Base-by-base conservation (phyloP, 306 rosid species). In the Vigna reflexopilosa region DNA sequence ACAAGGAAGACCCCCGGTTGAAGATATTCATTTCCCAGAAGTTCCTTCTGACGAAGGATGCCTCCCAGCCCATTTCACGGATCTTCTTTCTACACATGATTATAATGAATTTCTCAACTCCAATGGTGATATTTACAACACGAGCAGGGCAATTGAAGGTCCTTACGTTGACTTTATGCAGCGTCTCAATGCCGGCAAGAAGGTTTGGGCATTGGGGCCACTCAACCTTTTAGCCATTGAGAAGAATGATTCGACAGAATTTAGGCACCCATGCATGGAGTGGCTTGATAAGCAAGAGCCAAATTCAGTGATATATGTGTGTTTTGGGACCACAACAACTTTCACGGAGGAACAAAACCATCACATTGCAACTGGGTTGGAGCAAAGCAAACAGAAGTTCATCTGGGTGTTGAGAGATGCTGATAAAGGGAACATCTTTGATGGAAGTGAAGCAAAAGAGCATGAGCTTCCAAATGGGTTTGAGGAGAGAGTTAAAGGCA, bases 151-250 rank as follows among this genome's bases (percentile, higher is more conserved):
- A 0, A 34, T 34, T 34, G 38, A 34, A 4, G 38, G 7, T 34
- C 38, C 38, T 34, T 34, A 34, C 7, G 6, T 34, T 34, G 38
- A 34, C 1, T 34, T 4, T 4, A 4, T 34, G 38, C 6, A 34
- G 6, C 38, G 6, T 34, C 7, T 4, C 38, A 34, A 4, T 34
- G 38, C 7, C 38, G 38, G 38, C 38, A 34, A 34, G 38, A 34
- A 34, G 38, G 6, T 34, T 34, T 87, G 88, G 89, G 89, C 87
- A 8, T 45, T 90, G 0, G 94, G 89, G 10, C 89, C 91, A 2
- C 77, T 90, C 76, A 86, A 84, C 36, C 91, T 89, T 4, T 55
- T 74, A 62, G 45, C 17, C 55, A 64, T 20, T 11, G 72, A 59
- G 59, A 75, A 45, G 50, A 81, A 50, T 17, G 3, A 10, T 4